phyloP scores from a whole-genome alignment of 441 rosid genomes.

The Hura crepitans region DNA sequence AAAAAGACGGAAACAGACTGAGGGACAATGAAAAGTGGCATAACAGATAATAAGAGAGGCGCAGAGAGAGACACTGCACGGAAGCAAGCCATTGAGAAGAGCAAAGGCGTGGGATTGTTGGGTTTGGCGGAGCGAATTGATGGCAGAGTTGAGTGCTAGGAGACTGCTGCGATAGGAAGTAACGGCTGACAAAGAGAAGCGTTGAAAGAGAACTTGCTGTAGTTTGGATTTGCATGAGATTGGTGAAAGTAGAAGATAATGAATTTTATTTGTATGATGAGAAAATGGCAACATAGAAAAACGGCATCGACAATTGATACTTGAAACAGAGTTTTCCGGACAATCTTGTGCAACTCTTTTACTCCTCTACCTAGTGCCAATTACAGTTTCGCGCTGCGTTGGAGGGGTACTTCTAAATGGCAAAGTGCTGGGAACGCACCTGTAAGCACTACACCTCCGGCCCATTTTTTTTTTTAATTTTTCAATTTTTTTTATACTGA shows the following conservation, averaged over 20 bases:
- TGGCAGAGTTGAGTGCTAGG: slow-evolving; percentile 30
- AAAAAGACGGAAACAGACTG: slow-evolving; percentile 32
- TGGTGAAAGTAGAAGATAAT: not conserved
- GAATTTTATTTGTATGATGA: slow-evolving; percentile 5
- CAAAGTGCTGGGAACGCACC: too few relatives aligned
- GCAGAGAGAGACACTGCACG: slow-evolving; percentile 38
- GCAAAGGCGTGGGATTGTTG: slow-evolving; percentile 48
- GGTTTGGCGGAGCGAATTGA: slow-evolving; percentile 33
- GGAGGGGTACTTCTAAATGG: too few relatives aligned
- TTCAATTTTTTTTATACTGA: too few relatives aligned
- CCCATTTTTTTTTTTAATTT: too few relatives aligned
- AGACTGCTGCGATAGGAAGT: slow-evolving; percentile 18
- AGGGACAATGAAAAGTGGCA: slow-evolving; percentile 29
- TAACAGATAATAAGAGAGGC: slow-evolving; percentile 57
- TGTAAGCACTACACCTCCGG: too few relatives aligned
- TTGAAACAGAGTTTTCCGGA: not conserved
- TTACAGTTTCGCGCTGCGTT: too few relatives aligned
- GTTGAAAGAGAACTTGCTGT: slow-evolving; percentile 5
- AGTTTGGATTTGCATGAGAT: not conserved
- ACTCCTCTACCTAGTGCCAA: too few relatives aligned
- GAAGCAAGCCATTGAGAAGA: slow-evolving; percentile 39
- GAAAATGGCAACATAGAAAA: slow-evolving; percentile 17
- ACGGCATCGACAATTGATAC: not conserved
- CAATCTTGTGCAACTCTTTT: not conserved
- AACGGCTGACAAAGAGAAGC: not conserved